Conservation (phyloP, 805 yeast species). For the Suhomyces faveliae region DNA sequence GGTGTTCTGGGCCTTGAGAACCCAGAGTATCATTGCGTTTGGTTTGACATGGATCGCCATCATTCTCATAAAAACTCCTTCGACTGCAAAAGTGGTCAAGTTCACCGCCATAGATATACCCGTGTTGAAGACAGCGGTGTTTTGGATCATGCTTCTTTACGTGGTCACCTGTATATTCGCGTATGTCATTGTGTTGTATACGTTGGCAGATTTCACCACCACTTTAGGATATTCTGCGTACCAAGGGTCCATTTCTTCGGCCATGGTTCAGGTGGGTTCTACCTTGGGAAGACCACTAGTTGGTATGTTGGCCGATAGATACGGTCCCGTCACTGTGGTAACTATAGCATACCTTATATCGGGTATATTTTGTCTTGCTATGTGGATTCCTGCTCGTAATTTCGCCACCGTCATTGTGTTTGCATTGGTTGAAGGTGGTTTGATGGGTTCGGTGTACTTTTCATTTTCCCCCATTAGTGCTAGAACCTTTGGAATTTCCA, state of each 20-base stretch:
- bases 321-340: conserved; percentile 16
- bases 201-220: conserved; percentile 23
- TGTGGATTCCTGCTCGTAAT: conserved; percentile 26
- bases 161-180: conserved; percentile 23
- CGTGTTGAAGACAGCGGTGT: conserved; percentile 13
- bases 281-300: conserved; percentile 20
- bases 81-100: conserved; percentile 8
- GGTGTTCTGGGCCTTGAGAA: conserved; percentile 24
- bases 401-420: conserved; percentile 17
- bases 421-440: conserved; percentile 16
- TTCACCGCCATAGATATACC: conserved; percentile 15
- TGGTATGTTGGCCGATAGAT: conserved; percentile 18
- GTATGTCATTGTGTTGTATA: conserved; percentile 24
- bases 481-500: conserved; percentile 18
- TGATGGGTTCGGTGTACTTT: conserved; percentile 23
- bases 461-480: conserved; percentile 20
- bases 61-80: conserved; percentile 11
- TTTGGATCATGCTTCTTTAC: conserved; percentile 17
- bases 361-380: conserved; percentile 19
- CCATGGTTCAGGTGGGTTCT: conserved; percentile 24
- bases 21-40: conserved; percentile 14
- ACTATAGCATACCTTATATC: conserved; percentile 16
- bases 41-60: conserved; percentile 9
- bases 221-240: conserved; percentile 21
- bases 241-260: conserved; percentile 26